A percentile compares a stretch with the other conserved stretches of the same genome.
These are phyloP conservation scores for Blastocystis sp. DNA, from an alignment of 352 stramenopile genomes.

Conservation along the genomic window DNA sequence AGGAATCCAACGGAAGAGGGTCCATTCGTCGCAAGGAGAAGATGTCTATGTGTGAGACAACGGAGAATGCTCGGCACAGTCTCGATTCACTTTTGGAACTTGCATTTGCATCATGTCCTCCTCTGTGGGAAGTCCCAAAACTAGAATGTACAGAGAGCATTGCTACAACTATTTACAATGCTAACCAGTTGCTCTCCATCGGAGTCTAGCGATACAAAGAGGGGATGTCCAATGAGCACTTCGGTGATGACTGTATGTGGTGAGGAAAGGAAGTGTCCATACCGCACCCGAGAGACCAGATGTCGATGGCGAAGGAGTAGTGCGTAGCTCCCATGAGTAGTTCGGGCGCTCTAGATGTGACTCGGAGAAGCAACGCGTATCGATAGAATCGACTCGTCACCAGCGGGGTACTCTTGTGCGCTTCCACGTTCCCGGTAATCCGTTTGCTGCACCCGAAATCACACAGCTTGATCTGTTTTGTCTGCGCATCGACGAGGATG, in stretches of 20 bases:
- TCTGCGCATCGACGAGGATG: constrained; percentile 84
- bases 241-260: constrained; percentile 7
- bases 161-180: constrained; percentile 34
- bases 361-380: neutral
- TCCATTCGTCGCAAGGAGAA: neutral
- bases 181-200: constrained; percentile 41
- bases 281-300: constrained; percentile 53
- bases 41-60: neutral
- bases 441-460: constrained; percentile 67
- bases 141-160: neutral
- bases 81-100: constrained; percentile 1
- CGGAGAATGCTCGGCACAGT: neutral
- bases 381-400: constrained; percentile 36
- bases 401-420: constrained; percentile 20
- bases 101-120: constrained; percentile 49
- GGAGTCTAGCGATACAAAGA: constrained; percentile 28
- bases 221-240: constrained; percentile 11
- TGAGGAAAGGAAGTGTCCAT: neutral
- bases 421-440: neutral
- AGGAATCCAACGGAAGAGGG: neutral
- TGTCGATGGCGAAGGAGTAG: constrained; percentile 18
- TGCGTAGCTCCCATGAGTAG: constrained; percentile 39
- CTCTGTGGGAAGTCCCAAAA: constrained; percentile 11
- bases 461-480: constrained; percentile 84
- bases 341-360: constrained; percentile 6